A percentile compares a stretch with the other conserved stretches of the same genome.
phyloP scores from a whole-genome alignment of 148 eudicot species.

The Beta vulgaris region DNA sequence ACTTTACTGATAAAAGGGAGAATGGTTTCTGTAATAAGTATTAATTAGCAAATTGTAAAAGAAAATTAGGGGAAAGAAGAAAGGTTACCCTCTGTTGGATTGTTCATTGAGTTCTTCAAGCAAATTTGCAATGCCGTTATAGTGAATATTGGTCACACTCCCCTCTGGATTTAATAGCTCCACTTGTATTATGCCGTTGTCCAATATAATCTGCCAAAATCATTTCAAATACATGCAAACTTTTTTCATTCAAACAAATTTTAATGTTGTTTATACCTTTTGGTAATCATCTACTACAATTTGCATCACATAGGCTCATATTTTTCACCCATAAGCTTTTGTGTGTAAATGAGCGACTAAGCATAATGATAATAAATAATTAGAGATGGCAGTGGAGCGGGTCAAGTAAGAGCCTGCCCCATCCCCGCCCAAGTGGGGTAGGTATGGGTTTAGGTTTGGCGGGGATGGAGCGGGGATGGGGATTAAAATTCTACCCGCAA shows the following conservation, averaged over 20 bases:
- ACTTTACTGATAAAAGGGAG: no score
- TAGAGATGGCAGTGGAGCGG: no score
- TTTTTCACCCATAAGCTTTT: no score
- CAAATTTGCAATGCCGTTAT: slow-evolving; percentile 60
- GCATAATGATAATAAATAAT: no score
- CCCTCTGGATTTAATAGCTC: slow-evolving; percentile 63
- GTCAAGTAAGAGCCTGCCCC: no score
- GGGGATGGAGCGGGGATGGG: no score
- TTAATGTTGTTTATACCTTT: neutral
- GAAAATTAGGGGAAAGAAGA: neutral
- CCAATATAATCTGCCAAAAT: slow-evolving; percentile 51
- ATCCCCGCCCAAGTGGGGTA: no score
- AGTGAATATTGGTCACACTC: slow-evolving; percentile 42
- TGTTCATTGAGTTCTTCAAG: slow-evolving; percentile 49
- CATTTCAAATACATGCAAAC: neutral
- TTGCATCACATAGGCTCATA: no score
- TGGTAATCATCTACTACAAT: no score
- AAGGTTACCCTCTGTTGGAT: slow-evolving; percentile 60
- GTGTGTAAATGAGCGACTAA: no score
- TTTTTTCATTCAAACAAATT: neutral
- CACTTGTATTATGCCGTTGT: slow-evolving; percentile 59
- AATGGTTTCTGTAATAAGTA: neutral
- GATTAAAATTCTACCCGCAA: no score
- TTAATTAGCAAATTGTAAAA: neutral
- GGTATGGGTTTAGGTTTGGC: no score